Evolutionary conservation across 2,329 filamentous ascomycete species (phyloP).

Genomic region (Colletotrichum salicis): DNA sequence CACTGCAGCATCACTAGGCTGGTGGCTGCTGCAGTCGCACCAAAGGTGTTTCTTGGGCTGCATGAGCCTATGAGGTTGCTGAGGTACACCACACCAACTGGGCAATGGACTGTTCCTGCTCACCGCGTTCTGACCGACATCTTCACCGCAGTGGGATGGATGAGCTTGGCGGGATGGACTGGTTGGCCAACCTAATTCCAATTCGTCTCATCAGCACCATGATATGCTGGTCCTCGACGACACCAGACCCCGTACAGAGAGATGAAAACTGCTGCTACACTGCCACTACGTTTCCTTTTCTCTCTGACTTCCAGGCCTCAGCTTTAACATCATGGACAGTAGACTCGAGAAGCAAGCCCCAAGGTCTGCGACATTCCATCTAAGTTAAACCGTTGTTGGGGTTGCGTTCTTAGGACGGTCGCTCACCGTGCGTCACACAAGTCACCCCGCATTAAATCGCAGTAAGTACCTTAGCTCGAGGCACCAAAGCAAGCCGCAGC

Average conservation of each 20-base stretch:
- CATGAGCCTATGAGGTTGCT: not conserved
- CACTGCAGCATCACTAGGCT: not conserved
- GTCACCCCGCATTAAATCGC: constrained; percentile 26
- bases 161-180: not conserved
- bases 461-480: not conserved
- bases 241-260: not conserved
- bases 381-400: not conserved
- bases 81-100: not conserved
- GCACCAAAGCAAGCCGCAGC: not conserved
- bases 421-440: not conserved
- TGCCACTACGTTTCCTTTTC: not conserved
- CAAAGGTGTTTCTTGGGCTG: not conserved
- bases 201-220: not conserved
- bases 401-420: not conserved
- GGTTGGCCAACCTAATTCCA: not conserved
- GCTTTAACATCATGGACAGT: too few species aligned
- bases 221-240: not conserved
- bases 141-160: not conserved
- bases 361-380: not conserved
- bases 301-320: too few species aligned
- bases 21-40: constrained; percentile 8
- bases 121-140: not conserved
- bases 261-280: too few species aligned
- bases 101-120: not conserved
- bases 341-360: not conserved